These are phyloP conservation scores for Phenoliferia sp. DNA, from an alignment of 1,284 basidiomycete genomes.

Conservation along the genomic window DNA sequence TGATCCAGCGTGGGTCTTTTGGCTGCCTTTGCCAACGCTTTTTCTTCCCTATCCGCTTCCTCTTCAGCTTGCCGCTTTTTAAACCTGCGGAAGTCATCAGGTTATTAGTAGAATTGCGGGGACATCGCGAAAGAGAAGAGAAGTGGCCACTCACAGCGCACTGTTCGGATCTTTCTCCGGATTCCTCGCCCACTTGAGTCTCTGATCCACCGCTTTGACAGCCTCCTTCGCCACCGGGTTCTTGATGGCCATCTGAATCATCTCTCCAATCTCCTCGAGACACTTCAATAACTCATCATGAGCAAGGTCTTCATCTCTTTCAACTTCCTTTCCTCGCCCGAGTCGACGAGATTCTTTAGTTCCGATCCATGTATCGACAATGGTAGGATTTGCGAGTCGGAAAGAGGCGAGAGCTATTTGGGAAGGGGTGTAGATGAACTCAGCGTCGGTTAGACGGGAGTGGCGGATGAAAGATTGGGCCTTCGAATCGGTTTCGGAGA, in stretches of 20 bases:
- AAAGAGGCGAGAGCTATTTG: slow-evolving; percentile 89
- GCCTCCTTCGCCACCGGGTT: slow-evolving; percentile 65
- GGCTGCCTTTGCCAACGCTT: slow-evolving; percentile 29
- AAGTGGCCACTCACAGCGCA: slow-evolving; percentile 51
- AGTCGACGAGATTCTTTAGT: slow-evolving; percentile 17
- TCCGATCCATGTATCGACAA: slow-evolving; percentile 60
- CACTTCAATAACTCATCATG: slow-evolving; percentile 45
- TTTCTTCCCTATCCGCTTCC: slow-evolving; percentile 38
- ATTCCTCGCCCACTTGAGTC: slow-evolving; percentile 80
- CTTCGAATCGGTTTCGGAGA: slow-evolving; percentile 2
- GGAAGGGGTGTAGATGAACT: slow-evolving; percentile 84
- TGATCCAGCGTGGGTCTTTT: slow-evolving; percentile 9
- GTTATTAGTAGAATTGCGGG: not conserved
- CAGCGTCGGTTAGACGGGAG: slow-evolving; percentile 81
- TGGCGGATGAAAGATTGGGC: slow-evolving; percentile 52
- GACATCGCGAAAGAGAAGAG: not conserved
- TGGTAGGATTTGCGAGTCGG: slow-evolving; percentile 56
- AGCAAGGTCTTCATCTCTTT: slow-evolving; percentile 6
- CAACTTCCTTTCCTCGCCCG: not conserved
- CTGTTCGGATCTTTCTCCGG: slow-evolving; percentile 87
- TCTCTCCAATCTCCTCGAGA: slow-evolving; percentile 53
- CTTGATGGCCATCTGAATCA: slow-evolving; percentile 58
- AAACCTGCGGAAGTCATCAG: slow-evolving; percentile 36
- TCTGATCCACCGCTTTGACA: slow-evolving; percentile 78
- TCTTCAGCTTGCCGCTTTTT: slow-evolving; percentile 44